Evolutionary conservation across 495 filamentous ascomycete genomes (phyloP).

Genomic region (Pyrenula massariospora): DNA sequence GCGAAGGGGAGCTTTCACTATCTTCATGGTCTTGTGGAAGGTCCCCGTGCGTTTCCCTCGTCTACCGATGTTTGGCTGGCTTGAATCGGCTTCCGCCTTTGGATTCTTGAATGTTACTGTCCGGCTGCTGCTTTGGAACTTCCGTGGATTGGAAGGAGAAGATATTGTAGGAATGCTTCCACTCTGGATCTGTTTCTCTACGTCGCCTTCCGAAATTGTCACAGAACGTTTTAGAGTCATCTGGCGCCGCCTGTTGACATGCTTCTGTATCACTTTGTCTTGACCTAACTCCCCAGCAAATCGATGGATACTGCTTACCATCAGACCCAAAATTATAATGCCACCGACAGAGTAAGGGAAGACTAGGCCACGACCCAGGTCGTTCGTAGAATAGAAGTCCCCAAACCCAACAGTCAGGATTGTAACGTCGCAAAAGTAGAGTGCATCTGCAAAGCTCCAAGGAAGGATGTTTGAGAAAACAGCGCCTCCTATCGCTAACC

Average conservation of each 20-base stretch:
- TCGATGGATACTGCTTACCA: slow-evolving; percentile 70
- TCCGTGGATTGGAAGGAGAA: not conserved
- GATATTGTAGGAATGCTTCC: slow-evolving; percentile 5
- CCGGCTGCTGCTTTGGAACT: slow-evolving; percentile 19
- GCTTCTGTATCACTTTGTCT: slow-evolving; percentile 55
- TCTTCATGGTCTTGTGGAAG: not conserved
- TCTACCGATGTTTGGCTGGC: slow-evolving; percentile 3
- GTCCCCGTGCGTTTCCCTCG: not conserved
- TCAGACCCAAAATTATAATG: slow-evolving; percentile 76
- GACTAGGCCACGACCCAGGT: slow-evolving; percentile 51
- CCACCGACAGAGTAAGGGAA: slow-evolving; percentile 79
- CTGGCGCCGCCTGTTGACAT: slow-evolving; percentile 45
- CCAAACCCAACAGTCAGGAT: slow-evolving; percentile 58
- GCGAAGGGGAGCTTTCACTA: not conserved
- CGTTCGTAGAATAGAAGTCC: slow-evolving; percentile 34
- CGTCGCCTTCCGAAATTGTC: slow-evolving; percentile 25
- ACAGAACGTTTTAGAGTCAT: slow-evolving; percentile 44
- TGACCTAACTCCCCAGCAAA: slow-evolving; percentile 52
- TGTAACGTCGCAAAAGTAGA: slow-evolving; percentile 57
- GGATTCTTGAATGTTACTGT: slow-evolving; percentile 17
- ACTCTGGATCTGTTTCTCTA: slow-evolving; percentile 10
- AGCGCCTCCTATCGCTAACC: slow-evolving; percentile 48
- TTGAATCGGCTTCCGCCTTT: not conserved
- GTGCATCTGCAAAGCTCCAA: slow-evolving; percentile 39
- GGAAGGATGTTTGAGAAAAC: slow-evolving; percentile 38